Evolutionary conservation across 495 filamentous ascomycete genomes (phyloP).

Genomic region (Staphylotrichum tortipilum): DNA sequence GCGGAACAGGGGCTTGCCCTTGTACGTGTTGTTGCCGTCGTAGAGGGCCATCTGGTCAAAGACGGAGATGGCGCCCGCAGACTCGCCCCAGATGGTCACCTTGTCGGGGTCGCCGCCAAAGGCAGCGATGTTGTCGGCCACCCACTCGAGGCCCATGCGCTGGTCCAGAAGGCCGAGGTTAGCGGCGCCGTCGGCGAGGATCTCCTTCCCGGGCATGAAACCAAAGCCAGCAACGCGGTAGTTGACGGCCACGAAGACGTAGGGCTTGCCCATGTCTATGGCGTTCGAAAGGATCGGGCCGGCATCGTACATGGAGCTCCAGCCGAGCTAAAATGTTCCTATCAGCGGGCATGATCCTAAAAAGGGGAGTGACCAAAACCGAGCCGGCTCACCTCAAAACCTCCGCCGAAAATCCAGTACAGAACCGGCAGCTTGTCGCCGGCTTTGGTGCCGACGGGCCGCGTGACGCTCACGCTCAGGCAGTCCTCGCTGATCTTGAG

Average conservation of each 20-base stretch:
- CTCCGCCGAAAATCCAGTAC: constrained; percentile 70
- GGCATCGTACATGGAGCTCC: constrained; percentile 50
- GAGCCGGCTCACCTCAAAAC: constrained; percentile 52
- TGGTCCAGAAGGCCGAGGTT: constrained; percentile 59
- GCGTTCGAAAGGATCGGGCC: constrained; percentile 44
- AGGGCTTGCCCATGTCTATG: constrained; percentile 48
- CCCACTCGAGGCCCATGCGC: constrained; percentile 55
- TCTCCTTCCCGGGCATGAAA: constrained; percentile 54
- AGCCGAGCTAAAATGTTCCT: constrained; percentile 30
- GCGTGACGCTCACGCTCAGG: constrained; percentile 54
- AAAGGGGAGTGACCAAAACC: no score
- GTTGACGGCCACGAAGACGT: constrained; percentile 55
- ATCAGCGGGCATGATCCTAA: no score
- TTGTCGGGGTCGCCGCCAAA: constrained; percentile 60
- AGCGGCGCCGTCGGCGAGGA: constrained; percentile 54
- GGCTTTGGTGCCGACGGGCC: constrained; percentile 48
- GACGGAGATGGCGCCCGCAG: constrained; percentile 63
- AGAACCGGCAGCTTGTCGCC: constrained; percentile 56
- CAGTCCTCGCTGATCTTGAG: constrained; percentile 55
- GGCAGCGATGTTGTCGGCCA: constrained; percentile 54
- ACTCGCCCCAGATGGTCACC: constrained; percentile 69
- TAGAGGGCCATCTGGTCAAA: constrained; percentile 62
- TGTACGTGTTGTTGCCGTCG: constrained; percentile 60
- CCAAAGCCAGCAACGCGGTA: constrained; percentile 55
- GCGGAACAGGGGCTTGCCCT: constrained; percentile 60